Evolutionary conservation across 306 rosid species (phyloP), one percentile per base, ranked within the genome.

Genomic region (Cicer judaicum): DNA sequence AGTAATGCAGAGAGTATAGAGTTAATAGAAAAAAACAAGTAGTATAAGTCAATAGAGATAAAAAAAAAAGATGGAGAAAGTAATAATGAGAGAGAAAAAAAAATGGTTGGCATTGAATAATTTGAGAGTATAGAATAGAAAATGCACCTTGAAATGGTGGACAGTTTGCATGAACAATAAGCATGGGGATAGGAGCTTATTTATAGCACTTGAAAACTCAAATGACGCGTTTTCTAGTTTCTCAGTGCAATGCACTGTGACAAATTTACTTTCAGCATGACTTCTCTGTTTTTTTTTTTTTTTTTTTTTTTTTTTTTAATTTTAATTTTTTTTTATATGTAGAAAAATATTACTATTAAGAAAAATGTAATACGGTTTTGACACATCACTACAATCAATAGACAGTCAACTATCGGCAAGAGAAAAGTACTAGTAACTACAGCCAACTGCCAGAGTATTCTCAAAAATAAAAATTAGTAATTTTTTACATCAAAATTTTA

Each of bases 201-300:
- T 78, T 73, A 78, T 82, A 78, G 80, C 42, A 38, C 73, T 36
- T 49, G 0, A 47, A 72, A 71, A 49, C 8, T 73, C 42, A 64
- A 75, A 42, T 53, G 4, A 81, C 85, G 85, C 81, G 85, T 63
- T 54, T 81, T 81, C 81, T 57, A n/a, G 38, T 44, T 78, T 70
- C 47, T 65, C 16, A 44, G 13, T 52, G 77, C 67, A 41, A 29
- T 15, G 19, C 14, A 24, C 34, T 24, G 34, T 24, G 34, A 24
- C 34, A 24, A 24, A 24, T 24, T 24, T 24, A 24, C 34, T 24
- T 24, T 24, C 34, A 24, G 34, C 34, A 24, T 24, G 34, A 24
- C 34, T 24, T 52, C 18, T 52, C 4, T 52, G 57, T 52, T 52
- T 52, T 15, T 3, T n/a, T n/a, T n/a, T 52, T 14, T 7, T 52